A percentile compares a stretch with the other conserved stretches of the same genome.
Evolutionary conservation across 805 yeast genomes (phyloP).

Genomic region (Wickerhamomyces hampshirensis): DNA sequence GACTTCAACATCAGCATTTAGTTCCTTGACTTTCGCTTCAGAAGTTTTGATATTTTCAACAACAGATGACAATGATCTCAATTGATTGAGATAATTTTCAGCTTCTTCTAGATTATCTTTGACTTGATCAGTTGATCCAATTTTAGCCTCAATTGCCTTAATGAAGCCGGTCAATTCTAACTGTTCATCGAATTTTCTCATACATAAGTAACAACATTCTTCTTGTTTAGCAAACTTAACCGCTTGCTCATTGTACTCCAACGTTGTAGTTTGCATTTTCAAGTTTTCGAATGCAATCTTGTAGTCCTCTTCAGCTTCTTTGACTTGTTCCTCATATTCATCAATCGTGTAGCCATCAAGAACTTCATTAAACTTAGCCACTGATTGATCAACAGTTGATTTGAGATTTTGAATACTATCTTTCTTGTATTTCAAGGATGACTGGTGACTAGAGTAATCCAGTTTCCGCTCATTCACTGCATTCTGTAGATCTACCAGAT

Average conservation of each 20-base stretch:
- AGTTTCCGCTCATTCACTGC: conserved; percentile 1
- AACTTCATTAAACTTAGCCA: conserved; percentile 11
- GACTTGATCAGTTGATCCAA: conserved; percentile 28
- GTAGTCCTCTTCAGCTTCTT: conserved; percentile 58
- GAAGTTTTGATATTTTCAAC: conserved; percentile 19
- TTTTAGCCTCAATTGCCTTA: conserved; percentile 26
- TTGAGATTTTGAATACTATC: conserved; percentile 4
- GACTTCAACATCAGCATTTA: conserved; percentile 10
- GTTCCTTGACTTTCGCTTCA: conserved; percentile 10
- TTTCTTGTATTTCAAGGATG: conserved; percentile 14
- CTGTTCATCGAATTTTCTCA: conserved; percentile 50
- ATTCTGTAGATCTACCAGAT: conserved; percentile 8
- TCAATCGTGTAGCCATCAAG: conserved; percentile 36
- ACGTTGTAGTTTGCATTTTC: conserved; percentile 65
- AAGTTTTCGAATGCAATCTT: conserved; percentile 57
- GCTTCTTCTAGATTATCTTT: conserved; percentile 29
- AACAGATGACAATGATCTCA: conserved; percentile 26
- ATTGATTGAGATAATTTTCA: conserved; percentile 25
- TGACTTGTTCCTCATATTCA: conserved; percentile 45
- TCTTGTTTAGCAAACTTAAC: conserved; percentile 52
- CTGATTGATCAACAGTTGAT: conserved; percentile 8
- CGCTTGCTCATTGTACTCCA: conserved; percentile 67
- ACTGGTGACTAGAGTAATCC: conserved; percentile 12
- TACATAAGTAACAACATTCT: conserved; percentile 68
- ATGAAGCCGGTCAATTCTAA: conserved; percentile 24